phyloP scores from a whole-genome alignment of 2,329 filamentous ascomycete genomes.

The Penicillium polonicum region DNA sequence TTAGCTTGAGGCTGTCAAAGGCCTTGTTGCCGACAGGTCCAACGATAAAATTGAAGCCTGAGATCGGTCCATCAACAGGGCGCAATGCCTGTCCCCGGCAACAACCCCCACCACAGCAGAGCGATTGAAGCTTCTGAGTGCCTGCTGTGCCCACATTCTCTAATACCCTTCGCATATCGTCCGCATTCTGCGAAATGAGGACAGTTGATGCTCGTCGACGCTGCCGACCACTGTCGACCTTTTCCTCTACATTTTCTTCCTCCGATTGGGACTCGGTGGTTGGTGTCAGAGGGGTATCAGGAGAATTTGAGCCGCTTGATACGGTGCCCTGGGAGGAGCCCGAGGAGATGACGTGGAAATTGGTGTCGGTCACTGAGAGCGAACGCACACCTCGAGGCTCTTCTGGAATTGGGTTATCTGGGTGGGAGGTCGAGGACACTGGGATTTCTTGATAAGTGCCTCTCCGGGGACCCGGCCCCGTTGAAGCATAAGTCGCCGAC shows the following conservation, averaged over 20 bases:
- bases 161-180: slow-evolving; percentile 59
- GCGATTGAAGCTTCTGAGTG: slow-evolving; percentile 61
- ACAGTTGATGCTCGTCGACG: slow-evolving; percentile 48
- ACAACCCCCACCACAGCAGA: slow-evolving; percentile 65
- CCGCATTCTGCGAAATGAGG: slow-evolving; percentile 57
- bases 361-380: slow-evolving; percentile 36
- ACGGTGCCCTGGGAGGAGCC: slow-evolving; percentile 33
- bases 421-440: slow-evolving; percentile 46
- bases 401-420: slow-evolving; percentile 49
- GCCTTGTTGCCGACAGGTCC: slow-evolving; percentile 74
- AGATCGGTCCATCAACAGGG: slow-evolving; percentile 41
- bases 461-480: slow-evolving; percentile 22
- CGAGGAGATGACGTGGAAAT: slow-evolving; percentile 29
- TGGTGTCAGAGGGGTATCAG: slow-evolving; percentile 46
- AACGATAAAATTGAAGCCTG: slow-evolving; percentile 50
- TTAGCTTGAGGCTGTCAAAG: slow-evolving; percentile 74
- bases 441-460: slow-evolving; percentile 33
- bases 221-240: slow-evolving; percentile 33
- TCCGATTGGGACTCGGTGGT: slow-evolving; percentile 38
- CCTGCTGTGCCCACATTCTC: slow-evolving; percentile 53
- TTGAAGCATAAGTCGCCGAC: slow-evolving; percentile 27
- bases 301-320: slow-evolving; percentile 38
- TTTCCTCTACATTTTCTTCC: slow-evolving; percentile 24
- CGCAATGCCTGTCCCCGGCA: slow-evolving; percentile 59
- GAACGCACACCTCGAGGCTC: slow-evolving; percentile 43